phyloP scores from a whole-genome alignment of 1,139 yeast genomes.

The Blastobotrys persicus region DNA sequence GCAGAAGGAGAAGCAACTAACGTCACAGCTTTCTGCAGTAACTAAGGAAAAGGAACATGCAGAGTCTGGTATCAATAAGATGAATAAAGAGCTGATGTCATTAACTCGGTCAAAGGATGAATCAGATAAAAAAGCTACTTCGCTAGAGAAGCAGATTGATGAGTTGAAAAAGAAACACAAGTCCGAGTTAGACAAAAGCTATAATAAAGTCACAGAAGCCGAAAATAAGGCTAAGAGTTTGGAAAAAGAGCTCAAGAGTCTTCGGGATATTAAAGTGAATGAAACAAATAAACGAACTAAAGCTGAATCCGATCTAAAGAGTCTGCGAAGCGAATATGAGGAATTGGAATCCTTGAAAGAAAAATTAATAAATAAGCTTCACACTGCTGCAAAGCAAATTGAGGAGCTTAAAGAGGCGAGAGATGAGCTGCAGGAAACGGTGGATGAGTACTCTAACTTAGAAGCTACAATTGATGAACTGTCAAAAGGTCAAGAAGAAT shows the following conservation, averaged over 20 bases:
- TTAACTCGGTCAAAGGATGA: constrained; percentile 60
- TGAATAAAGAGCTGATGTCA: constrained; percentile 78
- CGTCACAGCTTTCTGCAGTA: constrained; percentile 41
- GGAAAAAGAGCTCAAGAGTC: constrained; percentile 17
- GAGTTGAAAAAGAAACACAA: constrained; percentile 26
- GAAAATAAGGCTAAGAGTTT: constrained; percentile 19
- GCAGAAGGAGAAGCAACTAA: constrained; percentile 39
- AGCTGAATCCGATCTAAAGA: constrained; percentile 24
- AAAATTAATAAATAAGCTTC: constrained; percentile 34
- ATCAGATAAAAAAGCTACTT: constrained; percentile 46
- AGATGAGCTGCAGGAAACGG: constrained; percentile 5
- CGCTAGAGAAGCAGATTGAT: constrained; percentile 25
- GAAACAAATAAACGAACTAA: constrained; percentile 12
- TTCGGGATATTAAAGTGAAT: constrained; percentile 16
- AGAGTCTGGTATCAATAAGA: constrained; percentile 85
- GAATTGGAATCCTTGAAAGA: constrained; percentile 32
- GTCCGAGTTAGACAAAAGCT: constrained; percentile 19
- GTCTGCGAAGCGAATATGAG: constrained; percentile 23
- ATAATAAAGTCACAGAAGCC: constrained; percentile 19
- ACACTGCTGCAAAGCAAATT: constrained; percentile 32
- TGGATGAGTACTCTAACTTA: constrained; percentile 4
- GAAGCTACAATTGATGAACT: constrained; percentile 11
- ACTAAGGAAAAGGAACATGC: constrained; percentile 60
- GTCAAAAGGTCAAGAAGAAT: constrained; percentile 7
- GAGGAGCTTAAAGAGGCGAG: constrained; percentile 15